Percentiles rank a stretch among this genome's conserved stretches.
phyloP scores from a whole-genome alignment of 148 eudicot species.

The Chenopodium album region DNA sequence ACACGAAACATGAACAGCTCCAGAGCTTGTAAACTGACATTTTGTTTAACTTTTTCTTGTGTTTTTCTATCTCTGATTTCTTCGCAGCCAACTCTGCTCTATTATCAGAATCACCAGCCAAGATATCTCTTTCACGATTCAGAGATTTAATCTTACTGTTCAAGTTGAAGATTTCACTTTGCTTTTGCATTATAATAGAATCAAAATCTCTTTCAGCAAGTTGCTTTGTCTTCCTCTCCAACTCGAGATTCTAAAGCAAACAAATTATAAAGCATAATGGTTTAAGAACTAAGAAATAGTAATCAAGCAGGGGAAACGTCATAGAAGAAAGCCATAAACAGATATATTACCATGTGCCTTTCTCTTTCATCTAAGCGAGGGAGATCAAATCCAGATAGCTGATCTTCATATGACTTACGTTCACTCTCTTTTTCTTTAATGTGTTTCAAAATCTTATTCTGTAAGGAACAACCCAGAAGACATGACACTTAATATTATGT shows the following conservation, averaged over 20 bases:
- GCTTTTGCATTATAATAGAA: slow-evolving; percentile 35
- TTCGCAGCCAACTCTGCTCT: slow-evolving; percentile 57
- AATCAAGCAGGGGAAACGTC: not conserved
- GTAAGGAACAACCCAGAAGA: slow-evolving; percentile 20
- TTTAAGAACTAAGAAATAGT: not conserved
- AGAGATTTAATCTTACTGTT: slow-evolving; percentile 55
- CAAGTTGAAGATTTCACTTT: slow-evolving; percentile 38
- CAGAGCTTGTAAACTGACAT: slow-evolving; percentile 45
- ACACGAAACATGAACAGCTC: not conserved
- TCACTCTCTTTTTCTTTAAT: slow-evolving; percentile 56
- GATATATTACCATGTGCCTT: slow-evolving; percentile 49
- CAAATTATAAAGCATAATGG: slow-evolving; percentile 3
- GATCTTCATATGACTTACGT: slow-evolving; percentile 51
- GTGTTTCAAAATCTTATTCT: slow-evolving; percentile 49
- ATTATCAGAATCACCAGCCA: slow-evolving; percentile 69
- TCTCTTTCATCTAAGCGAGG: slow-evolving; percentile 66
- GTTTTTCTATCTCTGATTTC: slow-evolving; percentile 62
- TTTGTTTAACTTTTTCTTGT: slow-evolving; percentile 65
- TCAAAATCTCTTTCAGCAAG: slow-evolving; percentile 54
- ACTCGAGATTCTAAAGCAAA: slow-evolving; percentile 51
- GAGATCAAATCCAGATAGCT: slow-evolving; percentile 49
- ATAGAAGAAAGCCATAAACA: slow-evolving; percentile 2
- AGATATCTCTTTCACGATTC: slow-evolving; percentile 47
- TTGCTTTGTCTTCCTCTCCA: slow-evolving; percentile 62
- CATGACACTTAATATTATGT: not conserved